A percentile compares a stretch with the other conserved stretches of the same genome.
phyloP scores from a whole-genome alignment of 106 monocot species.

The Acanthochlamys bracteata region DNA sequence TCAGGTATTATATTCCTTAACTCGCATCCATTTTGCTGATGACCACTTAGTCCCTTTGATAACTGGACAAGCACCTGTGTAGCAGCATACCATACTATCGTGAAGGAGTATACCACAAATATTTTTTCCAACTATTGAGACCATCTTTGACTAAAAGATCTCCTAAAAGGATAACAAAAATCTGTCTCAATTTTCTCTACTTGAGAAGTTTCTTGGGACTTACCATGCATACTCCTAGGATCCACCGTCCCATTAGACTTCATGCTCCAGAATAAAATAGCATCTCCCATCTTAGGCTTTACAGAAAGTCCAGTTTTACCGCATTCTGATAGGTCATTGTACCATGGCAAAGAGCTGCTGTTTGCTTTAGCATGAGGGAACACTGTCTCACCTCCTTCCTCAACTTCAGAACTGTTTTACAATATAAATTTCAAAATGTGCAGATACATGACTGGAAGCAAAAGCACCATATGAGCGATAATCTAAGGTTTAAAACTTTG shows the following conservation, averaged over 20 bases:
- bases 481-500: not conserved
- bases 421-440: too few relatives aligned
- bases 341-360: conserved; percentile 36
- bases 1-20: conserved; percentile 3
- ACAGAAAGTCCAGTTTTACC: conserved; percentile 46
- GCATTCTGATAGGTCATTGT: conserved; percentile 51
- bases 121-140: too few relatives aligned
- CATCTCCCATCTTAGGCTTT: conserved; percentile 62
- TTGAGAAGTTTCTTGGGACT: not conserved
- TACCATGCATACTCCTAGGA: conserved; percentile 62
- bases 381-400: conserved; percentile 59
- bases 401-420: conserved; percentile 37
- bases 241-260: conserved; percentile 52
- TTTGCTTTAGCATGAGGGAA: conserved; percentile 46
- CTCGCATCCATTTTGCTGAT: conserved; percentile 37
- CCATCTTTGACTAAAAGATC: too few relatives aligned
- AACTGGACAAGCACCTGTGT: conserved; percentile 30
- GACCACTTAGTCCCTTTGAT: conserved; percentile 42
- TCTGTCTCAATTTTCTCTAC: too few relatives aligned
- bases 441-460: too few relatives aligned
- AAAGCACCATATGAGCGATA: too few relatives aligned
- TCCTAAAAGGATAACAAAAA: too few relatives aligned
- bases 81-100: not conserved
- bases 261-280: conserved; percentile 69
- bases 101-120: not conserved